A percentile compares a stretch with the other conserved stretches of the same genome.
phyloP scores from a whole-genome alignment of 176 grass and related monocot genomes.

The Pharus latifolius region DNA sequence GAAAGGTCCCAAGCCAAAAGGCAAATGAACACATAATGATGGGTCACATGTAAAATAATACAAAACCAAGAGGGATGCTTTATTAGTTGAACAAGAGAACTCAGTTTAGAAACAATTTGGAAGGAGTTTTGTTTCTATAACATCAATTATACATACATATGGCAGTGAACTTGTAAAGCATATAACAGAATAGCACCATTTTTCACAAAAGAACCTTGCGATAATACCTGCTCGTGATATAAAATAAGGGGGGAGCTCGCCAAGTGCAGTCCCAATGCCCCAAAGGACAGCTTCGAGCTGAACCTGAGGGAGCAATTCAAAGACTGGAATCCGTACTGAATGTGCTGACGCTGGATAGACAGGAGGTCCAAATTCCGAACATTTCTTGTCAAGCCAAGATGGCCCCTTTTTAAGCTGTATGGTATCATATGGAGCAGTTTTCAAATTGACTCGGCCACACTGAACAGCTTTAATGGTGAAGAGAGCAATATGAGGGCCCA shows the following conservation, averaged over 20 bases:
- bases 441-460: slow-evolving; percentile 86
- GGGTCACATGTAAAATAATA: background rate
- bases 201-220: background rate
- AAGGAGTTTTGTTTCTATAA: background rate
- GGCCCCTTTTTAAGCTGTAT: slow-evolving; percentile 79
- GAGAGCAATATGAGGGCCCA: slow-evolving; percentile 91
- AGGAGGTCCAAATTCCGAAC: slow-evolving; percentile 80
- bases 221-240: slow-evolving; percentile 87
- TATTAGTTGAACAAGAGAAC: background rate
- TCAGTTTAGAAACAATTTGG: background rate
- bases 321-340: slow-evolving; percentile 69
- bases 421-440: slow-evolving; percentile 87
- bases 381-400: slow-evolving; percentile 93
- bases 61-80: background rate
- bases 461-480: slow-evolving; percentile 97
- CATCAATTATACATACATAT: background rate
- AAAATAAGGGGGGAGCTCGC: slow-evolving; percentile 98
- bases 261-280: slow-evolving; percentile 93
- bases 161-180: background rate
- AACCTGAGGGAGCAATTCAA: slow-evolving; percentile 76
- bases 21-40: background rate
- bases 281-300: slow-evolving; percentile 95
- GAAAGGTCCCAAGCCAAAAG: background rate
- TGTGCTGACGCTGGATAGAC: slow-evolving; percentile 43
- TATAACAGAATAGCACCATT: slow-evolving; percentile 10